Evolutionary conservation across 129 eudicot genomes (phyloP), one percentile per base, ranked within the genome.

Genomic region (Artemisia tridentata): DNA sequence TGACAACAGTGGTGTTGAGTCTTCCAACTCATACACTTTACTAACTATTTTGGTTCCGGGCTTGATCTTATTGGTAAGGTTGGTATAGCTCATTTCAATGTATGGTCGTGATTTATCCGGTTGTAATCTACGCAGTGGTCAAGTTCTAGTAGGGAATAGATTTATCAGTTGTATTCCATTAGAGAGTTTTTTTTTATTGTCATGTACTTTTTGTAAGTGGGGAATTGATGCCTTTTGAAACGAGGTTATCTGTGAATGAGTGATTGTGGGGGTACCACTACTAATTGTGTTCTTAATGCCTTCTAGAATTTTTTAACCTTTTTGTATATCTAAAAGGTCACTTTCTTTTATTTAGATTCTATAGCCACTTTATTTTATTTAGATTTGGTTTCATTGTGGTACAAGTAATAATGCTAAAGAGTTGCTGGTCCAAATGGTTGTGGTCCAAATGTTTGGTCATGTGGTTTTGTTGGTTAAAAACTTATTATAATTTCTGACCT

Each of bases 151-250:
- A 63, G 52, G 72, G 72, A 78, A 71, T 79, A 74, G 25, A 77
- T 41, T 38, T 70, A 65, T 71, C 25, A 53, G 81, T 70, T 69
- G 80, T 77, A 49, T 75, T 62, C 81, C 85, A 76, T 75, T 79
- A 68, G 75, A 66, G 62, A 68, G 45, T 69, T 43, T 18, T 49
- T 70, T 65, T 63, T 34, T 71, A 31, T 46, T 60, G 51, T 54
- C 63, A 41, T 65, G 62, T 59, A 57, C 81, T 41, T 80, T 29
- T 72, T 71, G 81, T 71, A 38, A 31, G 63, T 65, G 80, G 82
- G 84, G 91, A 85, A 83, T 79, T 68, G 74, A 85, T 88, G 88
- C 96, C 89, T 75, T 80, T 80, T 79, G 74, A 71, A 65, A 73
- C 63, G 64, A 72, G 83, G 78, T 71, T 80, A 70, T 67, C 73